These are phyloP conservation scores for Mallotus nudiflorus DNA, from an alignment of 345 rosid genomes.

Conservation along the genomic window DNA sequence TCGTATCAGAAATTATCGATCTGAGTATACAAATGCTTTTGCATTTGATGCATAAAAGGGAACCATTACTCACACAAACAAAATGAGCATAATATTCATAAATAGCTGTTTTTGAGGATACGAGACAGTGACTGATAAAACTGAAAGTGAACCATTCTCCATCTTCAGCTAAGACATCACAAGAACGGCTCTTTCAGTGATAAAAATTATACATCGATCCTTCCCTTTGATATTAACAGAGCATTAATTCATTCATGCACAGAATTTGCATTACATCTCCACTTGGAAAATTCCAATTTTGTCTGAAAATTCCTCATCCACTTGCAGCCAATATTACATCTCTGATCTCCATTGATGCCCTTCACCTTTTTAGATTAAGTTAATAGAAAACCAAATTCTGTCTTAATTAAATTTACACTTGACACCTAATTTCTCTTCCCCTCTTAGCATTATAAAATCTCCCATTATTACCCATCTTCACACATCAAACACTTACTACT, in stretches of 20 bases:
- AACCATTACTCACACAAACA: too few relatives aligned
- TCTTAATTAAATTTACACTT: neutral
- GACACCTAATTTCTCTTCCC: neutral
- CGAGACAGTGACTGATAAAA: neutral
- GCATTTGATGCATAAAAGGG: too few relatives aligned
- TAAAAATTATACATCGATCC: neutral
- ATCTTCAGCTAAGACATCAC: constrained; percentile 5
- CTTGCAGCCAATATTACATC: neutral
- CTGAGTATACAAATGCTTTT: too few relatives aligned
- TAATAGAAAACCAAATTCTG: neutral
- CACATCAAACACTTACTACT: neutral
- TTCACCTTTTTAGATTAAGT: neutral
- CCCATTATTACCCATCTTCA: neutral
- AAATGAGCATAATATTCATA: too few relatives aligned
- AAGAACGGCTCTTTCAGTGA: neutral
- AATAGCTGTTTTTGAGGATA: neutral
- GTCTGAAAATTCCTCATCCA: too few relatives aligned
- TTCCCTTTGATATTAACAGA: neutral
- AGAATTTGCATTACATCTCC: neutral
- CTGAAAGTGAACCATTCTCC: neutral
- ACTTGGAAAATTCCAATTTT: too few relatives aligned
- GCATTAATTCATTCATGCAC: neutral
- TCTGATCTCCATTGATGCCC: constrained; percentile 1
- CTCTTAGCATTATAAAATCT: neutral
- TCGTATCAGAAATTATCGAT: too few relatives aligned